phyloP scores from a whole-genome alignment of 305 asterid genomes.

The Fraxinus dipetala region DNA sequence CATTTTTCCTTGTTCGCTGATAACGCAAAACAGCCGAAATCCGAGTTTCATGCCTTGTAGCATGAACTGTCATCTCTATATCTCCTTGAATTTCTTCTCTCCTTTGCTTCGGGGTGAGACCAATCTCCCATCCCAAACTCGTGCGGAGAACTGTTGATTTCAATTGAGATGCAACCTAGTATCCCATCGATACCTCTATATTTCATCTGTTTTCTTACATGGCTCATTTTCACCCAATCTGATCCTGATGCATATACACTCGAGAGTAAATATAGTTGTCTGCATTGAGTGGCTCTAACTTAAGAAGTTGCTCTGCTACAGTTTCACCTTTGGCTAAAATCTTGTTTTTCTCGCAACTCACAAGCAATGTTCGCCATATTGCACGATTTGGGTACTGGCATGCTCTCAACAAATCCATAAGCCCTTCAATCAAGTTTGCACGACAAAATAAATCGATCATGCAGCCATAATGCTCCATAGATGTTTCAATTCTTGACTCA shows the following conservation, averaged over 20 bases:
- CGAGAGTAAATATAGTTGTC: slow-evolving; percentile 26
- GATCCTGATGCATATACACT: slow-evolving; percentile 46
- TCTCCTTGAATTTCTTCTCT: slow-evolving; percentile 13
- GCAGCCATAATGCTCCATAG: neutral
- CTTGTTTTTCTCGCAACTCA: slow-evolving; percentile 49
- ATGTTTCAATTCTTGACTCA: slow-evolving; percentile 37
- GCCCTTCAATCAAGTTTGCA: slow-evolving; percentile 51
- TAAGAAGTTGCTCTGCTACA: slow-evolving; percentile 47
- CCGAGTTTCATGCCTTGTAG: slow-evolving; percentile 40
- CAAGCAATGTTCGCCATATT: slow-evolving; percentile 51
- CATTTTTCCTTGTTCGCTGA: slow-evolving; percentile 24
- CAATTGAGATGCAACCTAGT: slow-evolving; percentile 69
- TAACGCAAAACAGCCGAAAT: slow-evolving; percentile 21
- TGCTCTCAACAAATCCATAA: slow-evolving; percentile 36
- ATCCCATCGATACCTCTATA: slow-evolving; percentile 52
- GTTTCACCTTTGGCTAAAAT: slow-evolving; percentile 46
- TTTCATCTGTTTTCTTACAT: slow-evolving; percentile 53
- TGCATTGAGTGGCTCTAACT: slow-evolving; percentile 56
- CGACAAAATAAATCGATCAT: slow-evolving; percentile 54
- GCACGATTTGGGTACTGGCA: slow-evolving; percentile 60
- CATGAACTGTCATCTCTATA: slow-evolving; percentile 47
- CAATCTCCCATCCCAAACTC: slow-evolving; percentile 44
- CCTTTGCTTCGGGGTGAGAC: slow-evolving; percentile 28
- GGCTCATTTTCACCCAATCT: slow-evolving; percentile 65
- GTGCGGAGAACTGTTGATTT: slow-evolving; percentile 54